Evolutionary conservation across 306 rosid genomes (phyloP).

Genomic region (Cicer arietinum): DNA sequence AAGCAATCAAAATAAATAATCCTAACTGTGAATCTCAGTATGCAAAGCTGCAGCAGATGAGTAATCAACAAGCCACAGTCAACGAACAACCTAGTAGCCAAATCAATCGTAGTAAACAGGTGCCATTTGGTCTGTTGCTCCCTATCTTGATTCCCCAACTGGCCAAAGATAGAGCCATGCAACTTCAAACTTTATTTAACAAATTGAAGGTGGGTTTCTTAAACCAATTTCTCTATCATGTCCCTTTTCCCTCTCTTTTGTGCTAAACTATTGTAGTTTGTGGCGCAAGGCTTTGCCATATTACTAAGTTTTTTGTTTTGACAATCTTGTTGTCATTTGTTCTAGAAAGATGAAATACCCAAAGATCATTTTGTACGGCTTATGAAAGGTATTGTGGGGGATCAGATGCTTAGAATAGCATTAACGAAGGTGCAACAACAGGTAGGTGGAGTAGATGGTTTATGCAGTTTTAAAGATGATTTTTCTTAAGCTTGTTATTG

Average conservation of each 20-base stretch:
- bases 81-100: slow-evolving; percentile 65
- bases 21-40: slow-evolving; percentile 72
- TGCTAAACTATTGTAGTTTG: not conserved
- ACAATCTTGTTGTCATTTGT: slow-evolving; percentile 42
- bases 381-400: slow-evolving; percentile 80
- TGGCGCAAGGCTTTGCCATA: slow-evolving; percentile 32
- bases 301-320: slow-evolving; percentile 39
- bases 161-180: slow-evolving; percentile 75
- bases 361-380: slow-evolving; percentile 75
- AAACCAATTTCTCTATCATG: slow-evolving; percentile 28
- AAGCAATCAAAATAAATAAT: slow-evolving; percentile 54
- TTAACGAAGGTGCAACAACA: slow-evolving; percentile 65
- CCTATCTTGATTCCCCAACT: slow-evolving; percentile 80
- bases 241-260: not conserved
- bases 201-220: slow-evolving; percentile 66
- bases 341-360: slow-evolving; percentile 75
- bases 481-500: slow-evolving; percentile 12
- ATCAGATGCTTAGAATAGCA: slow-evolving; percentile 81
- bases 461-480: slow-evolving; percentile 21
- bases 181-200: slow-evolving; percentile 69
- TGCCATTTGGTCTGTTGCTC: slow-evolving; percentile 73
- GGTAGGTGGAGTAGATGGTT: slow-evolving; percentile 50
- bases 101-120: slow-evolving; percentile 58
- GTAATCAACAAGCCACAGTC: slow-evolving; percentile 79
- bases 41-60: slow-evolving; percentile 81